These are phyloP conservation scores for Cydonia oblonga DNA, from an alignment of 331 rosid genomes.

Conservation along the genomic window DNA sequence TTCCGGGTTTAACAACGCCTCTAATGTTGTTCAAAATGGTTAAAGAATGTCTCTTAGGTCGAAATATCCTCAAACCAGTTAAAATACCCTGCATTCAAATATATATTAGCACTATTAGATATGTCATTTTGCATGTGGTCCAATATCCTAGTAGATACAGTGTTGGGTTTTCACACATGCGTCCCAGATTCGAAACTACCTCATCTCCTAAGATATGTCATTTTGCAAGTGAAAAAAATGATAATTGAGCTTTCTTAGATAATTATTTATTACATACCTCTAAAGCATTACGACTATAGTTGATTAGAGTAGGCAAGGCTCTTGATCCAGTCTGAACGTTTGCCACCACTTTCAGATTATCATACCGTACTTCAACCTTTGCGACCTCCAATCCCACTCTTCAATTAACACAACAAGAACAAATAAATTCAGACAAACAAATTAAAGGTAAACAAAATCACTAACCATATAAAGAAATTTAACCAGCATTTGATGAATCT, in stretches of 20 bases:
- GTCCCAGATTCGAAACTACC: too few species aligned
- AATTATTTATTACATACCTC: constrained; percentile 33
- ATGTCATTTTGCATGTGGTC: too few species aligned
- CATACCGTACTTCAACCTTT: constrained; percentile 51
- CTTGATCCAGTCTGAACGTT: constrained; percentile 57
- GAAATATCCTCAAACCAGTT: constrained; percentile 28
- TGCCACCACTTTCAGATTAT: constrained; percentile 47
- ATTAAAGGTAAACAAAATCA: not conserved
- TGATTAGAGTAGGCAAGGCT: constrained; percentile 69
- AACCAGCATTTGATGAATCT: too few species aligned
- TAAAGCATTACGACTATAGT: constrained; percentile 30
- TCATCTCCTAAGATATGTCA: too few species aligned
- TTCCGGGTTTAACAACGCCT: constrained; percentile 60
- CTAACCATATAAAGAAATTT: not conserved
- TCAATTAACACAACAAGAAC: not conserved
- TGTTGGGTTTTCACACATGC: too few species aligned
- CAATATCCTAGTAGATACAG: too few species aligned
- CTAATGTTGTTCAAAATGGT: constrained; percentile 48
- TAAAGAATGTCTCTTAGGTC: constrained; percentile 41
- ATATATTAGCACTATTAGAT: not conserved
- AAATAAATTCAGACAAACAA: not conserved
- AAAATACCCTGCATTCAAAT: constrained; percentile 28
- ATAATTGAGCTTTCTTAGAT: too few species aligned
- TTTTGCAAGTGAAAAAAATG: too few species aligned
- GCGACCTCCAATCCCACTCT: constrained; percentile 70